A percentile compares a stretch with the other conserved stretches of the same genome.
Conservation (phyloP, 139 green algal genomes). For the Chlorella sp. region DNA sequence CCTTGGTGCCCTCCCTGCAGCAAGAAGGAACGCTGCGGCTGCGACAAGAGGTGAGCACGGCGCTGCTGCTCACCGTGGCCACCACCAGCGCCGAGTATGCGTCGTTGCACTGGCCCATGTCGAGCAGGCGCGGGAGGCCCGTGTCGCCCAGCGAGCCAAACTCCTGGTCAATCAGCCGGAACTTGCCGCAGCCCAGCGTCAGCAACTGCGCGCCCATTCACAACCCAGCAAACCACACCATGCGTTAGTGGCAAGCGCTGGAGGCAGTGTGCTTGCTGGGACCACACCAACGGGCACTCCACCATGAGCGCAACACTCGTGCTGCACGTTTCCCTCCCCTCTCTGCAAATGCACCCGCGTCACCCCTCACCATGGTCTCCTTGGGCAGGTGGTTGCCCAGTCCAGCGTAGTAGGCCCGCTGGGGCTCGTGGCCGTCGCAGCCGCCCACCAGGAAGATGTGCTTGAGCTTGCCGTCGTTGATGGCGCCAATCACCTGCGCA, state of each 20-base stretch:
- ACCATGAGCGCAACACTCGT: too few relatives aligned
- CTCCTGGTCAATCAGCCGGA: conserved; percentile 59
- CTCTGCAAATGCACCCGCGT: too few relatives aligned
- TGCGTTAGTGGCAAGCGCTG: too few relatives aligned
- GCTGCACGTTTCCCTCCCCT: too few relatives aligned
- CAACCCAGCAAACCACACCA: background rate
- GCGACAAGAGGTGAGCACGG: too few relatives aligned
- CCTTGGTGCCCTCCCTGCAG: too few relatives aligned
- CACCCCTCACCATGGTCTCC: conserved; percentile 17
- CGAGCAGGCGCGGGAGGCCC: conserved; percentile 61
- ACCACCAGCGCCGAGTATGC: conserved; percentile 55
- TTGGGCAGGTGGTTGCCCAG: conserved; percentile 54
- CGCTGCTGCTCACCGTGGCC: conserved; percentile 32
- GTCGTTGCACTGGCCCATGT: conserved; percentile 72
- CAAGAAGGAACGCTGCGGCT: too few relatives aligned
- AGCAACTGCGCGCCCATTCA: conserved; percentile 35
- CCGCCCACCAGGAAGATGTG: conserved; percentile 30
- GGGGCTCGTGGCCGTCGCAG: conserved; percentile 52
- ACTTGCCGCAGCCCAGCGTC: conserved; percentile 72
- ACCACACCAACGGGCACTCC: too few relatives aligned
- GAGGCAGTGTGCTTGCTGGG: too few relatives aligned
- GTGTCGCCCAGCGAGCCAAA: conserved; percentile 51
- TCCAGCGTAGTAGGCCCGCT: conserved; percentile 25
- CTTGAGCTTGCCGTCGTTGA: conserved; percentile 26
- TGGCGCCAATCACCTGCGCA: conserved; percentile 22